Conservation (phyloP, 805 yeast genomes). For the Starmera amethionina region DNA sequence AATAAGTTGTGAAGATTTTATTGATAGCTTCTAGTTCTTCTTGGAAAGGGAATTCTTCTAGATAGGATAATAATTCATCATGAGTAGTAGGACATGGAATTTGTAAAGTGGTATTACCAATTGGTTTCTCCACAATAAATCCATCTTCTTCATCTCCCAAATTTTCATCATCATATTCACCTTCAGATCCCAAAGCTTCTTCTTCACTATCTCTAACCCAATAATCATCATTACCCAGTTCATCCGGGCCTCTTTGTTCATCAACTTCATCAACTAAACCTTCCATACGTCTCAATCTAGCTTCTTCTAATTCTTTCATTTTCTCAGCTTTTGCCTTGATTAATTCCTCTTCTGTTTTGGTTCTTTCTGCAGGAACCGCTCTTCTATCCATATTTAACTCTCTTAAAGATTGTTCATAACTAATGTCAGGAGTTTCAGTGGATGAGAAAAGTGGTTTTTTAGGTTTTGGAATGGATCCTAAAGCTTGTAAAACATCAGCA, state of each 20-base stretch:
- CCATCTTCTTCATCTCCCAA: conserved; percentile 24
- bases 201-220: conserved; percentile 51
- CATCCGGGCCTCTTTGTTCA: conserved; percentile 51
- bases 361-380: conserved; percentile 74
- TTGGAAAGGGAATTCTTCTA: conserved; percentile 24
- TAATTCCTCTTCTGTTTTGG: conserved; percentile 69
- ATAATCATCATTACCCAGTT: conserved; percentile 50
- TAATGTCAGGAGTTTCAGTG: conserved; percentile 32
- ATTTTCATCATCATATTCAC: conserved; percentile 22
- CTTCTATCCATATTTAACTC: conserved; percentile 62
- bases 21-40: conserved; percentile 41
- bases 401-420: conserved; percentile 57
- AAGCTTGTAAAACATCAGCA: conserved; percentile 55
- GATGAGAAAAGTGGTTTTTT: conserved; percentile 9
- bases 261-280: conserved; percentile 42
- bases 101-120: conserved; percentile 5
- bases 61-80: conserved; percentile 28
- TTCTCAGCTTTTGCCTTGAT: conserved; percentile 50
- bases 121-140: conserved; percentile 9
- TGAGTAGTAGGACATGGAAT: conserved; percentile 41
- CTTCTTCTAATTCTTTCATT: conserved; percentile 54
- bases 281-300: conserved; percentile 64
- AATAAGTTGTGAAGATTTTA: conserved; percentile 48
- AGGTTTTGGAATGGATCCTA: conserved; percentile 25
- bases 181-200: conserved; percentile 24